phyloP scores from a whole-genome alignment of 1,284 basidiomycete species.

The Cronartium quercuum region DNA sequence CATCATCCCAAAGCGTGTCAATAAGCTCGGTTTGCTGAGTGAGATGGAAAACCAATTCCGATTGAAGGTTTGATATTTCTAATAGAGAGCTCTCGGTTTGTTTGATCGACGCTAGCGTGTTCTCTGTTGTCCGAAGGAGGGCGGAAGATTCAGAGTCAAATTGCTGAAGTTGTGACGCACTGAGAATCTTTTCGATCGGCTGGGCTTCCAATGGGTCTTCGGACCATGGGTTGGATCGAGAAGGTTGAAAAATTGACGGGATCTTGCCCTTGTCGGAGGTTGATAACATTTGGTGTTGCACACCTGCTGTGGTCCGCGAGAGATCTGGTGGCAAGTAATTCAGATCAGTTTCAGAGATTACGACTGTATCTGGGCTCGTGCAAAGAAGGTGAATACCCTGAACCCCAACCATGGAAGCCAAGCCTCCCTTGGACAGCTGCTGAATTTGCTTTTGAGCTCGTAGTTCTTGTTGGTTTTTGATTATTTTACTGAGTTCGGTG shows the following conservation, averaged over 20 bases:
- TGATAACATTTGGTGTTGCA: conserved; percentile 49
- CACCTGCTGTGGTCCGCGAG: background rate
- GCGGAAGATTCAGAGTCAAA: conserved; percentile 84
- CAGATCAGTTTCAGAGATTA: background rate
- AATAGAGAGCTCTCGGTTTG: conserved; percentile 77
- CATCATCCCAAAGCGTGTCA: conserved; percentile 80
- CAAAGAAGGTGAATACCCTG: conserved; percentile 22
- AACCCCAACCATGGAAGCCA: conserved; percentile 49
- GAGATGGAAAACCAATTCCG: conserved; percentile 76
- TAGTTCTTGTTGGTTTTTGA: conserved; percentile 81
- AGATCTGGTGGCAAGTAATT: background rate
- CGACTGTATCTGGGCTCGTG: conserved; percentile 39
- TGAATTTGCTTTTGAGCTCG: conserved; percentile 73
- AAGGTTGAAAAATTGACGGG: conserved; percentile 51
- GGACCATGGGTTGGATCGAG: conserved; percentile 55
- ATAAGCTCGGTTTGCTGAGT: conserved; percentile 81
- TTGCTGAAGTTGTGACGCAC: conserved; percentile 75
- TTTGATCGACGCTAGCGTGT: conserved; percentile 75
- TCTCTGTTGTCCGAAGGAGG: conserved; percentile 70
- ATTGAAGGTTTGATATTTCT: conserved; percentile 83
- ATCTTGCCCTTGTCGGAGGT: conserved; percentile 55
- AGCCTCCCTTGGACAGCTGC: conserved; percentile 68
- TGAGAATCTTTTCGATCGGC: conserved; percentile 61
- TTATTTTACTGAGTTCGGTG: conserved; percentile 66
- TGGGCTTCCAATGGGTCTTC: conserved; percentile 46